Evolutionary conservation across 768 basidiomycete genomes (phyloP).

Genomic region (Russula brevipes): DNA sequence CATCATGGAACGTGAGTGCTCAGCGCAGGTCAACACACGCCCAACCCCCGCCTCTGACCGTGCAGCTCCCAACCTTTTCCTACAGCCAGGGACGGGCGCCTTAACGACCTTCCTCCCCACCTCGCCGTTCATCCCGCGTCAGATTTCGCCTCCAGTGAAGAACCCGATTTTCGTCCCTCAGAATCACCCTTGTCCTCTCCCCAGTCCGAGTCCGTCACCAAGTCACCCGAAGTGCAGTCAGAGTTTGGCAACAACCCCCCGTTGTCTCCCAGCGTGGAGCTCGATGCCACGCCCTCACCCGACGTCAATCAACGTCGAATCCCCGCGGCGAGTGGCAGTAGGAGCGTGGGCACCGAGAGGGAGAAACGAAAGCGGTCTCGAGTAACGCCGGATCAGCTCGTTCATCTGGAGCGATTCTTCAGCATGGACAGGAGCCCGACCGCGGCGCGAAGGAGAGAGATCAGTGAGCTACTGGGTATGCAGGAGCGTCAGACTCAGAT

Average conservation of each 20-base stretch:
- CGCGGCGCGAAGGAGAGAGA: conserved; percentile 63
- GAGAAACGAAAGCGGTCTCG: conserved; percentile 72
- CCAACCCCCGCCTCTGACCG: background rate
- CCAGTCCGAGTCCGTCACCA: conserved; percentile 16
- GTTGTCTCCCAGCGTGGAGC: conserved; percentile 16
- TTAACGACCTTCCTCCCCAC: conserved; percentile 3
- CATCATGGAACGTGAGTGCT: conserved; percentile 24
- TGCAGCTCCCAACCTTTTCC: background rate
- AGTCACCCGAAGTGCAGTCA: conserved; percentile 14
- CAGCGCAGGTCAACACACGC: background rate
- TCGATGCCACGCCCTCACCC: conserved; percentile 14
- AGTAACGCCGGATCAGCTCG: conserved; percentile 76
- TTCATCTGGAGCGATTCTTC: conserved; percentile 68
- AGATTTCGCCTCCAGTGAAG: conserved; percentile 7
- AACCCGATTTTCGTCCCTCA: conserved; percentile 2
- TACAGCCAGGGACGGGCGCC: conserved; percentile 23
- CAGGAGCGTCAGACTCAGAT: conserved; percentile 85
- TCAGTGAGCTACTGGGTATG: conserved; percentile 71
- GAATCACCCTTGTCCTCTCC: conserved; percentile 23
- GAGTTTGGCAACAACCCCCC: conserved; percentile 16
- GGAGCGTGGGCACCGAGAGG: conserved; percentile 29
- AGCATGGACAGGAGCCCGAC: conserved; percentile 65
- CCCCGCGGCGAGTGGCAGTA: conserved; percentile 20
- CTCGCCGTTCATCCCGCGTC: background rate
- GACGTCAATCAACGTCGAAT: conserved; percentile 15